Conservation (phyloP, 345 rosid genomes). For the Euphorbia lathyris region DNA sequence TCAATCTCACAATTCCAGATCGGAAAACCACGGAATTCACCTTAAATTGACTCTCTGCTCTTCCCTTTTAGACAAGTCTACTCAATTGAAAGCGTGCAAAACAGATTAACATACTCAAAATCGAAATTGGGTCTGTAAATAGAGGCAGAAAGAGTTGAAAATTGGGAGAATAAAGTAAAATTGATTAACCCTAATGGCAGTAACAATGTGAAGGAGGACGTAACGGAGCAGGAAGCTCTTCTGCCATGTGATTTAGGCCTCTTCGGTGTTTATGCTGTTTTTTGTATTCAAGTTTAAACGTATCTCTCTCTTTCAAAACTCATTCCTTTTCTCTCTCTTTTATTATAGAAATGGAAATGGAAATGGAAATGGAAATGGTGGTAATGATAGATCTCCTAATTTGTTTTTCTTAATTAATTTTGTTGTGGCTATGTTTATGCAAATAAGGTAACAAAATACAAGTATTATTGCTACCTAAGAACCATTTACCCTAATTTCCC, state of each 20-base stretch:
- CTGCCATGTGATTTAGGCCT: conserved; percentile 42
- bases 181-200: conserved; percentile 33
- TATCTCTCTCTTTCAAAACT: conserved; percentile 20
- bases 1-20: conserved; percentile 2
- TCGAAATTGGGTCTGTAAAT: background rate
- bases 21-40: conserved; percentile 10
- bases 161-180: no score
- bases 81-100: background rate
- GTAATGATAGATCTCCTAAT: no score
- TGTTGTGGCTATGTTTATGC: no score
- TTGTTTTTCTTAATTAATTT: no score
- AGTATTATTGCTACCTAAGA: no score
- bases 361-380: no score
- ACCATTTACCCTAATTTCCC: no score
- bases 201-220: conserved; percentile 28
- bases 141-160: no score
- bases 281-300: conserved; percentile 36
- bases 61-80: background rate
- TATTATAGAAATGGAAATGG: background rate
- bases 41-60: conserved; percentile 1
- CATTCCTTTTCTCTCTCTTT: conserved; percentile 15
- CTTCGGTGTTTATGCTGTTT: conserved; percentile 14
- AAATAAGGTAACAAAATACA: no score
- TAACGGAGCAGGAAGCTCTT: conserved; percentile 45
- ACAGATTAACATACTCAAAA: background rate